A percentile compares a stretch with the other conserved stretches of the same genome.
Conservation (phyloP, 495 filamentous ascomycete genomes). For the Penicillium verhagenii region DNA sequence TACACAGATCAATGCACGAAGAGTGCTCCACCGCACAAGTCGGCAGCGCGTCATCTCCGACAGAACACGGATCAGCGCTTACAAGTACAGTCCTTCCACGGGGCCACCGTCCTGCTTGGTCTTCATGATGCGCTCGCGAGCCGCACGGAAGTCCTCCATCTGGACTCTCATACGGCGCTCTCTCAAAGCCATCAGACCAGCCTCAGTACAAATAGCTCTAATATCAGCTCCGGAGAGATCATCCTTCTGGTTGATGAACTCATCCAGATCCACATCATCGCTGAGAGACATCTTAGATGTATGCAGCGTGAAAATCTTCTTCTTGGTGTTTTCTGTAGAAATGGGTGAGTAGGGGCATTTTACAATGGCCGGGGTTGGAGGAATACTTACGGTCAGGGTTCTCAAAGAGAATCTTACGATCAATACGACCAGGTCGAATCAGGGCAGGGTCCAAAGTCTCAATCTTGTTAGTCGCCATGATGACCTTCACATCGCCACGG, state of each 20-base stretch:
- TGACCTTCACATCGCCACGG: conserved; percentile 97
- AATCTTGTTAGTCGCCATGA: conserved; percentile 99
- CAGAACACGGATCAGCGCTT: conserved; percentile 32
- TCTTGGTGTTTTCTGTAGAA: conserved; percentile 87
- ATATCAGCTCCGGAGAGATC: conserved; percentile 97
- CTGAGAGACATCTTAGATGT: conserved; percentile 98
- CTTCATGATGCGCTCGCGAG: conserved; percentile 92
- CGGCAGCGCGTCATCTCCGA: not conserved
- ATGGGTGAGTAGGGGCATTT: conserved; percentile 28
- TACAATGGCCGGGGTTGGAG: not conserved
- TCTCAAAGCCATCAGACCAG: conserved; percentile 89
- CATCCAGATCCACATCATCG: conserved; percentile 93
- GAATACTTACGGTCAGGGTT: conserved; percentile 83
- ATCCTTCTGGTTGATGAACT: conserved; percentile 98
- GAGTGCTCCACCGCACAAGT: conserved; percentile 5
- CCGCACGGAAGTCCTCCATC: conserved; percentile 96
- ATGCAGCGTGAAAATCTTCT: conserved; percentile 99
- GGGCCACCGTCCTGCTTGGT: conserved; percentile 99
- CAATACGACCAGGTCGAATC: conserved; percentile 96
- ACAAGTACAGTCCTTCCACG: conserved; percentile 93
- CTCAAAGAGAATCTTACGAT: conserved; percentile 99
- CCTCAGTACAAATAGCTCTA: conserved; percentile 97
- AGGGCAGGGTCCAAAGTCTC: conserved; percentile 95
- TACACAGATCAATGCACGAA: conserved; percentile 24
- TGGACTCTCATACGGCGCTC: conserved; percentile 97